phyloP scores from a whole-genome alignment of 2,329 filamentous ascomycete species.

The Nakataea oryzae region DNA sequence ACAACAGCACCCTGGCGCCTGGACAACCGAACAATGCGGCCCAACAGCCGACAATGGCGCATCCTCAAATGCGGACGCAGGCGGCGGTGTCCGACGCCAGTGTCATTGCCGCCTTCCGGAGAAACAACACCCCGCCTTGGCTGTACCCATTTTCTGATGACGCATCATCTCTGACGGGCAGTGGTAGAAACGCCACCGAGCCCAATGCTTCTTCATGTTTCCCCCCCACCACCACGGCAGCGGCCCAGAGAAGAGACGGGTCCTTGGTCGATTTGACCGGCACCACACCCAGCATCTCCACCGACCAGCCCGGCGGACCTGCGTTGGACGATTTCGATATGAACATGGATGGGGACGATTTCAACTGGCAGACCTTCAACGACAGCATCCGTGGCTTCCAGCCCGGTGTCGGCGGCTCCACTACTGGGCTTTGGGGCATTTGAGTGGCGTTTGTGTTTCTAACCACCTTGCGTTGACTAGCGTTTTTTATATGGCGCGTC shows the following conservation, averaged over 20 bases:
- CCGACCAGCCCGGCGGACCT: slow-evolving; percentile 7
- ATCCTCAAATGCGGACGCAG: not conserved
- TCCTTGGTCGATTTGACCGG: not conserved
- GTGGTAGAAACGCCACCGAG: not conserved
- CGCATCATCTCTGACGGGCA: not conserved
- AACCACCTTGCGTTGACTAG: not conserved
- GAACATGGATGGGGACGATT: slow-evolving; percentile 23
- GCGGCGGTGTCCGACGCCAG: slow-evolving; percentile 7
- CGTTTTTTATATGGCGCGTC: not conserved
- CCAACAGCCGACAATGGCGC: not conserved
- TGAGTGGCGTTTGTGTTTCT: not conserved
- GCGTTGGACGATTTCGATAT: slow-evolving; percentile 19
- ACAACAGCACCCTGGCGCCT: not conserved
- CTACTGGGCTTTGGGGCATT: not conserved
- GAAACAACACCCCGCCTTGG: slow-evolving; percentile 41
- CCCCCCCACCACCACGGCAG: not conserved
- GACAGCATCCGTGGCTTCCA: slow-evolving; percentile 18
- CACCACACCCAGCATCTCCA: not conserved
- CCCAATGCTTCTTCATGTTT: not conserved
- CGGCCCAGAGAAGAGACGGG: not conserved
- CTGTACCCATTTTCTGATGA: slow-evolving; percentile 22
- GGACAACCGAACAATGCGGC: not conserved
- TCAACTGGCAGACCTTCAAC: slow-evolving; percentile 26
- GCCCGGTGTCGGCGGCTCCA: not conserved
- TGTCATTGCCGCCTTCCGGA: slow-evolving; percentile 28